phyloP scores from a whole-genome alignment of 2,329 filamentous ascomycete genomes.

The Colletotrichum brevisporum region DNA sequence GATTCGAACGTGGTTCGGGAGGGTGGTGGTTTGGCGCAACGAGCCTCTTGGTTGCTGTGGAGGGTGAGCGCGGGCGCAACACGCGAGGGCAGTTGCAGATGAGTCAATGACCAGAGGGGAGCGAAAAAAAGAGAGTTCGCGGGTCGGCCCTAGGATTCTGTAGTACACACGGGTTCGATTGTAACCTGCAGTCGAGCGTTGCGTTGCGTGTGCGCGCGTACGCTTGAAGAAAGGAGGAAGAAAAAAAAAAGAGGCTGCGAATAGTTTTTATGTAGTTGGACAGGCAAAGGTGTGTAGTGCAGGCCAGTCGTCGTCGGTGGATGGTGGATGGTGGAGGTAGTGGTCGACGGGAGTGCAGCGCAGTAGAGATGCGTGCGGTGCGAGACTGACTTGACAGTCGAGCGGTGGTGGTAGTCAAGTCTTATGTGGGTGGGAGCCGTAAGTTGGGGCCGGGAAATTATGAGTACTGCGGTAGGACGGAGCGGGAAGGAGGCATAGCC shows the following conservation, averaged over 20 bases:
- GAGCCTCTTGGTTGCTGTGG: constrained; percentile 9
- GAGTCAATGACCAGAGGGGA: constrained; percentile 21
- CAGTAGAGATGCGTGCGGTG: constrained; percentile 15
- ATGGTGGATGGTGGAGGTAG: constrained; percentile 12
- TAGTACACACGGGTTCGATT: constrained; percentile 17
- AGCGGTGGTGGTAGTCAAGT: constrained; percentile 38
- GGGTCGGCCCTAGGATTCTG: background rate
- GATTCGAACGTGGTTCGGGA: constrained; percentile 31
- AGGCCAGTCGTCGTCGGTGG: constrained; percentile 19
- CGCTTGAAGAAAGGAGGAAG: background rate
- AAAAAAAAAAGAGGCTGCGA: constrained; percentile 4
- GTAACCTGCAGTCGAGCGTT: constrained; percentile 2
- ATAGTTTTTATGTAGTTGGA: constrained; percentile 27
- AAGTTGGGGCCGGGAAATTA: constrained; percentile 41
- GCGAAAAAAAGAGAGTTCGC: constrained; percentile 2
- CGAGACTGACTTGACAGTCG: constrained; percentile 32
- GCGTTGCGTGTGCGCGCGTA: constrained; percentile 2
- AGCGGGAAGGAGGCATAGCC: constrained; percentile 40
- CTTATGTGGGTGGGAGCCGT: constrained; percentile 40
- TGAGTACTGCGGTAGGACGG: constrained; percentile 38
- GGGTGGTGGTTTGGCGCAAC: constrained; percentile 36
- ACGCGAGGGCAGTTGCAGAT: constrained; percentile 36
- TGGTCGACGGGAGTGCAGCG: background rate
- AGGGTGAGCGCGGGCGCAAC: constrained; percentile 36
- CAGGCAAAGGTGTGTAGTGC: background rate